Conservation (phyloP, 257 asterid genomes). For the Ballota nigra region DNA sequence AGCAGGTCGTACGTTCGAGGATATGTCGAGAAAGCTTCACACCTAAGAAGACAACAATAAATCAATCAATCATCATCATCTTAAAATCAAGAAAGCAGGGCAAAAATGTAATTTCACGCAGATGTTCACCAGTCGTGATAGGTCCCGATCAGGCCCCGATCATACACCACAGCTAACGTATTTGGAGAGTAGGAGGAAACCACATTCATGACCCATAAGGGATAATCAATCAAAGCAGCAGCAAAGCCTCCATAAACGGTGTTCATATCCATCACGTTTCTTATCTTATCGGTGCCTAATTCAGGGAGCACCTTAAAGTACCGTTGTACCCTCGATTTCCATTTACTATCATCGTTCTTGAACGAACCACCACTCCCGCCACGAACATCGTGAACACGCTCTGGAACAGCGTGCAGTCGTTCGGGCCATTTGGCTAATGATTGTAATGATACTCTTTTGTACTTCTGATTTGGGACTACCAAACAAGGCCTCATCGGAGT, state of each 20-base stretch:
- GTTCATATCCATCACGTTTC: conserved; percentile 58
- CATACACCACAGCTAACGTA: conserved; percentile 41
- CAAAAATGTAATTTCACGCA: background rate
- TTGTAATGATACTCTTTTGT: conserved; percentile 26
- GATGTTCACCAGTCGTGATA: conserved; percentile 45
- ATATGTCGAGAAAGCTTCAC: conserved; percentile 62
- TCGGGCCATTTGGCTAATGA: conserved; percentile 49
- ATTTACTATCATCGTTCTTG: conserved; percentile 36
- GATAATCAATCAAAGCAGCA: conserved; percentile 38
- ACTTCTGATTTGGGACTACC: conserved; percentile 34
- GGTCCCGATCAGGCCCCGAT: conserved; percentile 51
- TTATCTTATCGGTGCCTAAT: conserved; percentile 39
- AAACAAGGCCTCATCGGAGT: conserved; percentile 60
- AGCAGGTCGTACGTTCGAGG: conserved; percentile 60
- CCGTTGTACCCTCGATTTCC: conserved; percentile 38
- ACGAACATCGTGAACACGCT: conserved; percentile 46
- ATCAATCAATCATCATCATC: background rate
- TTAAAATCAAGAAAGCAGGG: background rate
- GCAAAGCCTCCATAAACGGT: conserved; percentile 47
- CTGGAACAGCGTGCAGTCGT: conserved; percentile 38
- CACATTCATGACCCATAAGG: conserved; percentile 52
- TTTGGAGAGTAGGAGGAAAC: conserved; percentile 45
- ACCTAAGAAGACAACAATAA: conserved; percentile 27
- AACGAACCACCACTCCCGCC: conserved; percentile 38
- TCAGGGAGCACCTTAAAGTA: conserved; percentile 46